A percentile compares a stretch with the other conserved stretches of the same genome.
Evolutionary conservation across 805 yeast genomes (phyloP).

Genomic region (Candida pini): DNA sequence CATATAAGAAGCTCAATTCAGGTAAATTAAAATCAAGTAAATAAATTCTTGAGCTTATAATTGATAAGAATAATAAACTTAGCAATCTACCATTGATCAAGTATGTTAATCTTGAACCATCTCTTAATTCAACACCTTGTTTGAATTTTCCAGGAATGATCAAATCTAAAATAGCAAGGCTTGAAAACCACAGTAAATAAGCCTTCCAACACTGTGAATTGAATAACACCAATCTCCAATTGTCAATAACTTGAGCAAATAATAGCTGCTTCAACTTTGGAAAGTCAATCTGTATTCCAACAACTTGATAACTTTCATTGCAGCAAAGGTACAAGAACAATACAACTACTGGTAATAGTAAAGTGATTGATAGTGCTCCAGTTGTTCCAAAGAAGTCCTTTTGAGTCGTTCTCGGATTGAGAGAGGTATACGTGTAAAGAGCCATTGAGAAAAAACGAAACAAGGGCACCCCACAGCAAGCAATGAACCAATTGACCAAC

Average conservation of each 20-base stretch:
- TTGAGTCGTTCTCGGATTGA: constrained; percentile 70
- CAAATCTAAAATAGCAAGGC: constrained; percentile 57
- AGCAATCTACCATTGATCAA: constrained; percentile 76
- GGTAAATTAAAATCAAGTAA: constrained; percentile 45
- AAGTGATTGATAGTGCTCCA: constrained; percentile 65
- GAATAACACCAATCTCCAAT: constrained; percentile 30
- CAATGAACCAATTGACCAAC: no score
- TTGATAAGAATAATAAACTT: constrained; percentile 31
- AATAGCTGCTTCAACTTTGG: constrained; percentile 25
- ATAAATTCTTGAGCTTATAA: constrained; percentile 48
- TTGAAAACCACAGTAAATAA: constrained; percentile 69
- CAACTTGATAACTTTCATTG: constrained; percentile 51
- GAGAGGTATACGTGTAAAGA: background rate
- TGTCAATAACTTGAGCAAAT: constrained; percentile 9
- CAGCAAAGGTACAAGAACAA: constrained; percentile 53
- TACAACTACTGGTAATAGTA: constrained; percentile 63
- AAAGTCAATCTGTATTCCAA: constrained; percentile 42
- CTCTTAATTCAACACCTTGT: constrained; percentile 69
- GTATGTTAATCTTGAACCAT: constrained; percentile 65
- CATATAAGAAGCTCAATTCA: constrained; percentile 72
- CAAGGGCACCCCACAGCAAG: no score
- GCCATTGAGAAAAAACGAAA: no score
- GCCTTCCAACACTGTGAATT: constrained; percentile 51
- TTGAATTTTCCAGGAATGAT: constrained; percentile 70
- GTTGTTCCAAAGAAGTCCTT: constrained; percentile 73